Percentiles rank a stretch among this genome's conserved stretches.
Conservation (phyloP, 129 eudicot genomes). For the Chrysanthemum makinoi region DNA sequence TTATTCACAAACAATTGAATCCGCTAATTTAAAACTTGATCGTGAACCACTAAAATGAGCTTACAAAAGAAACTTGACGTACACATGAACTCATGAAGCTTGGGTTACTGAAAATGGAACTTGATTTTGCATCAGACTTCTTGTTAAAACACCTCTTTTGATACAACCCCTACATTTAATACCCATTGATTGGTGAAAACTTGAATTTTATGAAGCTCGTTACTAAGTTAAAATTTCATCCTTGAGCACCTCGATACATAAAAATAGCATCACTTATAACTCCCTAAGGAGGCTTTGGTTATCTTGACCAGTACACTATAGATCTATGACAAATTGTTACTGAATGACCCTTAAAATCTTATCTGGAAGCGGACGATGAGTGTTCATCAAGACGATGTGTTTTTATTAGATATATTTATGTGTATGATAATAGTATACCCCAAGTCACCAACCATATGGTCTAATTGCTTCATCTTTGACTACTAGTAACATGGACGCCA, state of each 20-base stretch:
- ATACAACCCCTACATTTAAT: not conserved
- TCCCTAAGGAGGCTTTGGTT: not conserved
- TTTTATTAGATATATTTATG: not conserved
- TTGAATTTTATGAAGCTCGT: not conserved
- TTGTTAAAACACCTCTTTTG: too few relatives aligned
- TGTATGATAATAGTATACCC: not conserved
- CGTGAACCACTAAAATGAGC: too few relatives aligned
- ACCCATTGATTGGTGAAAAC: not conserved
- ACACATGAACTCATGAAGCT: too few relatives aligned
- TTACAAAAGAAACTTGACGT: too few relatives aligned
- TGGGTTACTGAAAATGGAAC: too few relatives aligned
- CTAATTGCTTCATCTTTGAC: not conserved
- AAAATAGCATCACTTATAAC: not conserved
- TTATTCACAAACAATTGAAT: too few relatives aligned
- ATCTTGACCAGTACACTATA: not conserved
- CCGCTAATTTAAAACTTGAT: too few relatives aligned
- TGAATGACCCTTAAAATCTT: not conserved
- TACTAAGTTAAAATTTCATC: not conserved
- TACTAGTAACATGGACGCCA: not conserved
- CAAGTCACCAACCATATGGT: not conserved
- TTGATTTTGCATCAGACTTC: too few relatives aligned
- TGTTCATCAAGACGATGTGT: not conserved
- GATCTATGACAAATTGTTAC: not conserved
- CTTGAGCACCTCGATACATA: not conserved
- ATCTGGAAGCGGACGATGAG: not conserved